Base-by-base conservation (phyloP, 2,329 filamentous ascomycete species). In the Aspergillus carbonarius region DNA sequence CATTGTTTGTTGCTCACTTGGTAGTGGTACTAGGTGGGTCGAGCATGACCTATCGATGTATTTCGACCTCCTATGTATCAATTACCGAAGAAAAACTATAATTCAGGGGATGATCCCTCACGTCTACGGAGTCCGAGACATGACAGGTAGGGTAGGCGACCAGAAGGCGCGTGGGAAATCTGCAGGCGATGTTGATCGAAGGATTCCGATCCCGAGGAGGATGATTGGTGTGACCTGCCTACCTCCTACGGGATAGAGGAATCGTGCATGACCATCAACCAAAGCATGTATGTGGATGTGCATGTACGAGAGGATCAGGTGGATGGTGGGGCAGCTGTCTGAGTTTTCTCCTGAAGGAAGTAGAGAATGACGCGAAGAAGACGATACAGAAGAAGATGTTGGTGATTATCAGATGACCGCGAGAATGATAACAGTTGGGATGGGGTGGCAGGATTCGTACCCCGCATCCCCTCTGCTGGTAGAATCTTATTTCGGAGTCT, bases 111-210 rank as follows among this genome's bases (percentile, higher is more conserved):
- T 10, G 37, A 40, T 40, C 37, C 37, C 37, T 40, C 37, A 40
- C 37, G n/a, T 40, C 37, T 10, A 12, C 32, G 12, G 18, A 25
- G 20, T 25, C 13, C 40, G 34, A 40, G 23, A 42, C 34, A 25
- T 40, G 37, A 40, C 37, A 40, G 37, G 37, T 18, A 40, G 17
- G 37, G n/a, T 10, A 40, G 37, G 18, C 15, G 18, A 10, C n/a
- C 8, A 17, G 37, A 20, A 40, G 48, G 48, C 30, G 42, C 35
- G 17, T 46, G 32, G 10, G 18, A 35, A 46, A 46, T 47, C 54
- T 55, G 54, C 54, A 55, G 46, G 39, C n/a, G 34, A 25, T 30
- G 53, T 23, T 49, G 53, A 55, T 55, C 53, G 44, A 55, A 55
- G 44, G 54, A 55, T 55, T 48, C 27, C 30, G 27, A 55, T 48